These are phyloP conservation scores for Nakazawaea siamensis DNA, from an alignment of 805 yeast species.

Conservation along the genomic window DNA sequence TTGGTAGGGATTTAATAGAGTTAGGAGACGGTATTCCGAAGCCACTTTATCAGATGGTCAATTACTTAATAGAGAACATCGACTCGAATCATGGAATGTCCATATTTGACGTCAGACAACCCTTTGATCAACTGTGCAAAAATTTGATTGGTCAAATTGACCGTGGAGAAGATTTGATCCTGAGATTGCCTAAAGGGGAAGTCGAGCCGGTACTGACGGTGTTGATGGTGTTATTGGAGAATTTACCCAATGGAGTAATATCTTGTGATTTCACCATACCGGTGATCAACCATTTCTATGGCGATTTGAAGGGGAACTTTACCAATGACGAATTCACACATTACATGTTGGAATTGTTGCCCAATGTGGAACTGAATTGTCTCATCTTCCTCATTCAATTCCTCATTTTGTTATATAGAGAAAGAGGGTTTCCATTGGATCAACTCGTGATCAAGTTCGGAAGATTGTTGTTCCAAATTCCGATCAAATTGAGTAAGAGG, in stretches of 20 bases:
- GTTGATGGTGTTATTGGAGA: slow-evolving; percentile 21
- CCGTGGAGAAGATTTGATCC: slow-evolving; percentile 8
- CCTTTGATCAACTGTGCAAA: too few species aligned
- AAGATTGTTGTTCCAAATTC: slow-evolving; percentile 21
- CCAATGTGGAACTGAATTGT: slow-evolving; percentile 32
- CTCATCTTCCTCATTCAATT: slow-evolving; percentile 31
- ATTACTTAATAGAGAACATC: slow-evolving; percentile 20
- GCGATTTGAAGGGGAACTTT: slow-evolving; percentile 10
- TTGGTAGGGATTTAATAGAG: slow-evolving; percentile 1
- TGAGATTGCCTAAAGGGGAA: slow-evolving; percentile 5
- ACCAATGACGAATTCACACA: slow-evolving; percentile 17
- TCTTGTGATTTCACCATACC: slow-evolving; percentile 20
- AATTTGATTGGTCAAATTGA: slow-evolving; percentile 13
- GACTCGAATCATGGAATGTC: slow-evolving; percentile 9
- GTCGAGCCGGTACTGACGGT: slow-evolving; percentile 14
- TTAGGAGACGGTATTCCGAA: slow-evolving; percentile 18
- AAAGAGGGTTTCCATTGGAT: slow-evolving; percentile 14
- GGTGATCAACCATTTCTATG: slow-evolving; percentile 13
- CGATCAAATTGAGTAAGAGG: slow-evolving; percentile 15
- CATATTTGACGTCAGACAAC: slow-evolving; percentile 11
- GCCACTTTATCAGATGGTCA: slow-evolving; percentile 21
- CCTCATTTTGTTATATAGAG: slow-evolving; percentile 16
- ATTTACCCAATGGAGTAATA: slow-evolving; percentile 32
- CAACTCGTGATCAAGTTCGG: slow-evolving; percentile 22
- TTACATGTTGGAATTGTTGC: slow-evolving; percentile 29